Evolutionary conservation across 345 rosid species (phyloP).

Genomic region (Psidium friedrichsthalianum): DNA sequence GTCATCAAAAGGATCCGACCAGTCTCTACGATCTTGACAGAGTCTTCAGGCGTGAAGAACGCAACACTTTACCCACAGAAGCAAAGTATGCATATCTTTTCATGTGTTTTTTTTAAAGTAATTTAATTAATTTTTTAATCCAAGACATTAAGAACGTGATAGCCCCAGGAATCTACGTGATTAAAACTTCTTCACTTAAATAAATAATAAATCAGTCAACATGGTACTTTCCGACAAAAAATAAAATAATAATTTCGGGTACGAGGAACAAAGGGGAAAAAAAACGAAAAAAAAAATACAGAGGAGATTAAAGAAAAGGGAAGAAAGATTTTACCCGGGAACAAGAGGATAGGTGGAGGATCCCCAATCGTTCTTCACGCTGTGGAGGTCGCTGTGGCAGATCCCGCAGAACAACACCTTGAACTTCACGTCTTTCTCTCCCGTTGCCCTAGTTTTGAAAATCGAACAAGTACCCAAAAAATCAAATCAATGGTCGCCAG

Average conservation of each 20-base stretch:
- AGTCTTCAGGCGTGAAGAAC: not conserved
- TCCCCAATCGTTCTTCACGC: constrained; percentile 42
- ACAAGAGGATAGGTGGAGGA: constrained; percentile 40
- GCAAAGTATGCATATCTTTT: not conserved
- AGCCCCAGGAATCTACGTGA: not conserved
- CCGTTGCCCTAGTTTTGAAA: constrained; percentile 28
- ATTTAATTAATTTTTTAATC: not conserved
- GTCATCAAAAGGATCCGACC: not conserved
- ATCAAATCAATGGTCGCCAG: not conserved
- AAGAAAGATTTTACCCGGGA: constrained; percentile 39
- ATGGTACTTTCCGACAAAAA: not conserved
- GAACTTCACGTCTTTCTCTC: constrained; percentile 47
- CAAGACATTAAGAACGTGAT: not conserved
- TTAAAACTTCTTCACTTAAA: not conserved
- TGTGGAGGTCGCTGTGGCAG: constrained; percentile 55
- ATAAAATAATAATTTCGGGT: not conserved
- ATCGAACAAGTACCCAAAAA: not conserved
- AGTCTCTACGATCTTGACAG: not conserved
- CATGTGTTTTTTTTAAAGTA: not conserved
- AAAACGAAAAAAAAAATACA: too few species aligned
- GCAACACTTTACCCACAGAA: not conserved
- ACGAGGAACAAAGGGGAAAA: not conserved
- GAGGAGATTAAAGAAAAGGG: not conserved
- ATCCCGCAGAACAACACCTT: constrained; percentile 63
- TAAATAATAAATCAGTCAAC: not conserved